Base-by-base conservation (phyloP, 2,329 filamentous ascomycete species). In the Dactylellina leptospora region DNA sequence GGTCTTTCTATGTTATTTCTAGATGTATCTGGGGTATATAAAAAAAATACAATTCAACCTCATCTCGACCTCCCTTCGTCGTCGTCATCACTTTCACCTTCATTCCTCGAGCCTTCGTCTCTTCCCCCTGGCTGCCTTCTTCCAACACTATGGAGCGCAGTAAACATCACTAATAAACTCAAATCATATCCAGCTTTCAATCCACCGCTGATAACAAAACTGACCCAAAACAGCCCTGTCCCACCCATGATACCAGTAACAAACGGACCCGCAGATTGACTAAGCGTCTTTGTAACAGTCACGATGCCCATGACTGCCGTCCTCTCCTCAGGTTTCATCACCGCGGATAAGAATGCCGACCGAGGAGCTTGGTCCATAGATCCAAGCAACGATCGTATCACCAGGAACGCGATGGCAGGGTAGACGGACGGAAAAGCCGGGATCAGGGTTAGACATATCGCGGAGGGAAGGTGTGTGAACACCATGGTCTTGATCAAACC, bases 281-380 rank as follows among this genome's bases (percentile, higher is more conserved):
- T 82, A 4, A 83, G 81, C 0, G 88, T 91, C 79, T 90, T 90
- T 25, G 88, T 84, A 0, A 89, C 85, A 74, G 90, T 91, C 2
- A 90, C 82, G 0, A 87, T 81, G 0, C 89, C 90, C 85, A 92
- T 88, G 9, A 90, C 85, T 0, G 88, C 87, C 0, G 89, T 92
- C 0, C 90, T 84, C 78, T 92, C 89, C 1, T 83, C 81, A 0
- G 88, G 84, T 8, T 85, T 83, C 2, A 92, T 83, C 0, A 87
- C 84, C 0, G 87, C 85, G 0, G 89, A 85, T 1, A 92, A 79
- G 77, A 92, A 91, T 0, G 89, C 89, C 2, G 85, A 84, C 6
- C 89, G 84, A 0, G 90, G 90, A 0, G 87, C 89, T 20, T 85
- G 84, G 75, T 92, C 89, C 89, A 92, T 92, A 51, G 82, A 86